Base-by-base conservation (phyloP, 2,329 filamentous ascomycete genomes). In the Talaromyces marneffei region DNA sequence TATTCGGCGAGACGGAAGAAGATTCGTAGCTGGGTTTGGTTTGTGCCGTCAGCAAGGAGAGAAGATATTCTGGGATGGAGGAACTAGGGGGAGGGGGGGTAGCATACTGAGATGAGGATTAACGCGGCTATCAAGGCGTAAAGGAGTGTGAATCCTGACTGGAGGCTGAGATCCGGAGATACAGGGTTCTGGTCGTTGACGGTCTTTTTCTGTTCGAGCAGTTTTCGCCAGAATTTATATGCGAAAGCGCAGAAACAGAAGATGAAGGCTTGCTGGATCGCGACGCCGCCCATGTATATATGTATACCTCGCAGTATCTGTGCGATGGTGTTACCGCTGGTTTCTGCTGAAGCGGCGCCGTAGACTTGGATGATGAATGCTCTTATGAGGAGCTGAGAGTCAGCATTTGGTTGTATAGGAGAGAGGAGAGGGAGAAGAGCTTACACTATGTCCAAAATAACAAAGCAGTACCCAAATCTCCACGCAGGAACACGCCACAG, bases 1-100 rank as follows among this genome's bases (percentile, higher is more conserved):
- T 85, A 87, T 69, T 88, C 84, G 57, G 77, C 71, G 1, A 88
- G 75, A 31, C 85, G 83, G 71, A 82, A 88, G 64, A 85, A 79
- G 68, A 87, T 86, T 35, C 85, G 82, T 29, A 80, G 69, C 77
- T 83, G n/a, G n/a, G n/a, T n/a, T n/a, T n/a, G n/a, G n/a, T n/a
- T n/a, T n/a, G n/a, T n/a, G n/a, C n/a, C n/a, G n/a, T n/a, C n/a
- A n/a, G n/a, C n/a, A n/a, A n/a, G n/a, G n/a, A n/a, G 3, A 31
- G 54, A 16, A 23, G 9, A 23, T 12, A 4, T 5, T 44, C 18
- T 18, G 6, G n/a, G 16, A 25, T 16, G 16, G 9, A 8, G 8
- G n/a, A 39, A 25, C n/a, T n/a, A n/a, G n/a, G 5, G 14, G 10
- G n/a, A 33, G 1, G 4, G n/a, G 10, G 2, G 20, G 14, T 23